phyloP scores from a whole-genome alignment of 805 yeast species.

The Lipomyces yamanashiensis region DNA sequence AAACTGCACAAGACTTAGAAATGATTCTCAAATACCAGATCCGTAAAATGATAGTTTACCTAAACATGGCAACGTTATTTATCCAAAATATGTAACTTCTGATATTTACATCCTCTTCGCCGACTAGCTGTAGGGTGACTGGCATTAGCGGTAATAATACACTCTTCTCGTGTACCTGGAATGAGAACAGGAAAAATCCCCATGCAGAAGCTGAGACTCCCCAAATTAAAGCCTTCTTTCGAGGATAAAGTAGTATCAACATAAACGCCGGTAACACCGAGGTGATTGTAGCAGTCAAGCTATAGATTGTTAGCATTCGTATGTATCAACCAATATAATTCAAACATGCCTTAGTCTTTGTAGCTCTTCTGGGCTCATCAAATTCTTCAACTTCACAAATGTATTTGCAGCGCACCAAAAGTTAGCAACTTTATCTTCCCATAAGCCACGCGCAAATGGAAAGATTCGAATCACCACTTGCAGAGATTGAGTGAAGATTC shows the following conservation, averaged over 20 bases:
- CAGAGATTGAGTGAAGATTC: conserved; percentile 50
- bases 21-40: not conserved
- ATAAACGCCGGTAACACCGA: conserved; percentile 63
- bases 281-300: conserved; percentile 45
- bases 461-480: conserved; percentile 74
- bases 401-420: conserved; percentile 96
- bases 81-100: conserved; percentile 69
- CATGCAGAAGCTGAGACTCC: conserved; percentile 82
- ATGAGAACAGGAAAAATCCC: conserved; percentile 87
- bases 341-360: conserved; percentile 53
- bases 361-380: conserved; percentile 61
- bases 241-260: conserved; percentile 57
- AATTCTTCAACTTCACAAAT: conserved; percentile 66
- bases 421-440: conserved; percentile 97
- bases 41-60: conserved; percentile 14
- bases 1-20: conserved; percentile 49
- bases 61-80: conserved; percentile 79
- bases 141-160: conserved; percentile 89
- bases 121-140: conserved; percentile 65
- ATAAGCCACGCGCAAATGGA: conserved; percentile 90
- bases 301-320: conserved; percentile 40
- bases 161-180: conserved; percentile 95
- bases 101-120: conserved; percentile 34
- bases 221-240: conserved; percentile 61
- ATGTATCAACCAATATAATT: conserved; percentile 44